Base-by-base conservation (phyloP, 495 filamentous ascomycete species). In the Aeminium ludgeri region DNA sequence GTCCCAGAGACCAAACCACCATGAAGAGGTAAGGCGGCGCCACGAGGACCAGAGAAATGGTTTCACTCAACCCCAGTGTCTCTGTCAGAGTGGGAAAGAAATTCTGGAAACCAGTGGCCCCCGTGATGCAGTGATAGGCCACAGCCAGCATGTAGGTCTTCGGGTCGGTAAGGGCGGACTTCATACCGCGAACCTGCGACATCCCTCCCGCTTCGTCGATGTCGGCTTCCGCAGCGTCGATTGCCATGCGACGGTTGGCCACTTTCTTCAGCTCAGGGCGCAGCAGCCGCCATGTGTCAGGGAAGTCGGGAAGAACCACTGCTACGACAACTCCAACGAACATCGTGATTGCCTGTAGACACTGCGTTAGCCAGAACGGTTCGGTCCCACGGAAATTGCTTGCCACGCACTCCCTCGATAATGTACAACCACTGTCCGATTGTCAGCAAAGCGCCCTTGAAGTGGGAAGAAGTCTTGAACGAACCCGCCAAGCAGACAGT, bases 1-100 rank as follows among this genome's bases (percentile, higher is more conserved):
- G 66, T 2, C 48, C 41, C 10, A 68, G 51, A 37, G 59, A 63
- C 46, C 65, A 69, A 35, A 63, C 36, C 20, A 70, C 65, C 65
- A 70, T 70, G 55, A 72, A 70, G 34, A 72, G 41, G 48, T 72
- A 72, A 0, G 68, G 68, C 2, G 68, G 69, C 6, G 68, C 67
- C 11, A 69, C 65, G 1, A 72, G 60, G 10, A 73, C 53, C 12
- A 70, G 55, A 0, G 65, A 65, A 40, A 65, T 59, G 30, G 50
- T 65, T 10, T 59, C 12, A 41, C 36, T 50, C 50, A 60, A 66
- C 13, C 56, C 54, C 11, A 73, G 58, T 0, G 65, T 68, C 25
- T 48, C 39, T 0, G 63, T 65, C 37, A 72, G 50, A 0, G 67
- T 66, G 0, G 67, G 68, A 60, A 70, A 71, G 55, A 66, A 70